A percentile compares a stretch with the other conserved stretches of the same genome.
Conservation (phyloP, 75 land plant species). For the Sequoia sempervirens region DNA sequence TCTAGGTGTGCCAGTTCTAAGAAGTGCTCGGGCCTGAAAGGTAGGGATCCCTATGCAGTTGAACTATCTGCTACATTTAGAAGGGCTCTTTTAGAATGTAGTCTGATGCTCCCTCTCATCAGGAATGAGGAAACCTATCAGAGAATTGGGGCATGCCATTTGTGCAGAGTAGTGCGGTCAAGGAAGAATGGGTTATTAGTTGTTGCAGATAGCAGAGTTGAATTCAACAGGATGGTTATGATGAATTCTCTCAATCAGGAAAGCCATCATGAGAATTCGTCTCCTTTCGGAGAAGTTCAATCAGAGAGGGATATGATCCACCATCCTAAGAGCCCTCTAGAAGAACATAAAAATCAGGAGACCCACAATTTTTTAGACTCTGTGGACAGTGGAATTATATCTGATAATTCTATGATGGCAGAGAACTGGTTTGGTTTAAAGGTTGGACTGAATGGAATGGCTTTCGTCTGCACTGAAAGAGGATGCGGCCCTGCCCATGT, state of each 20-base stretch:
- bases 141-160: neutral
- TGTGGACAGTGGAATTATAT: neutral
- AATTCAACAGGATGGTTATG: too few species aligned
- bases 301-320: too few species aligned
- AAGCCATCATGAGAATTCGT: too few species aligned
- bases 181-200: neutral
- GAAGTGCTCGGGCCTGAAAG: neutral
- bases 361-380: too few species aligned
- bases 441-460: neutral
- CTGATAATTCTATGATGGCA: neutral
- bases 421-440: neutral
- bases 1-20: neutral
- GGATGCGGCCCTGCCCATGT: neutral
- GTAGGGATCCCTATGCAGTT: neutral
- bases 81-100: neutral
- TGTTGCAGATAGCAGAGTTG: too few species aligned
- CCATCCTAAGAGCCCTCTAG: too few species aligned
- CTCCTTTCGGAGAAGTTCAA: too few species aligned
- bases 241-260: too few species aligned
- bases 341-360: too few species aligned
- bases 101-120: neutral
- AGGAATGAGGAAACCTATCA: neutral
- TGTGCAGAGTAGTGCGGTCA: neutral
- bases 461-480: neutral
- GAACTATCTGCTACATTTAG: neutral